These are phyloP conservation scores for Cytospora leucostoma DNA, from an alignment of 2,329 filamentous ascomycete genomes.

Conservation along the genomic window DNA sequence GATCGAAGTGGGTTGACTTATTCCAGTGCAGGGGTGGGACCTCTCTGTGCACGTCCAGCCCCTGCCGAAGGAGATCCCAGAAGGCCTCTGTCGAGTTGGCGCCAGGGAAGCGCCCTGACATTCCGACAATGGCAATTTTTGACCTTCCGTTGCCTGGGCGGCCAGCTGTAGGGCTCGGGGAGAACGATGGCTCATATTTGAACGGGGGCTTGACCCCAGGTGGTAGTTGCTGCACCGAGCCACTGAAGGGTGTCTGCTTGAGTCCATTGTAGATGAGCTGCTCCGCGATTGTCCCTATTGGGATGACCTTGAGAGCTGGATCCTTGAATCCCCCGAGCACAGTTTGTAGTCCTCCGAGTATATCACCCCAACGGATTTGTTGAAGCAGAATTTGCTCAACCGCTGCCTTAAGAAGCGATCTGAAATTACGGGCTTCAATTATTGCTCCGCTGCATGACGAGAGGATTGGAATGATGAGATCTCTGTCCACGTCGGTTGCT, in stretches of 20 bases:
- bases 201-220: slow-evolving; percentile 7
- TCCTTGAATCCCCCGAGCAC: slow-evolving; percentile 32
- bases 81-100: slow-evolving; percentile 69
- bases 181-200: slow-evolving; percentile 7
- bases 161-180: slow-evolving; percentile 2
- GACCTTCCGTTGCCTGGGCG: slow-evolving; percentile 39
- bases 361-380: slow-evolving; percentile 36
- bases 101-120: slow-evolving; percentile 71
- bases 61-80: slow-evolving; percentile 74
- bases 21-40: slow-evolving; percentile 72
- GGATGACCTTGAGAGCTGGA: slow-evolving; percentile 26
- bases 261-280: slow-evolving; percentile 10
- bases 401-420: slow-evolving; percentile 30
- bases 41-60: slow-evolving; percentile 70
- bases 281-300: slow-evolving; percentile 12
- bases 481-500: slow-evolving; percentile 42
- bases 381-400: slow-evolving; percentile 42
- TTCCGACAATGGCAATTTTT: slow-evolving; percentile 83
- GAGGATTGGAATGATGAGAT: slow-evolving; percentile 46
- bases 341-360: slow-evolving; percentile 27
- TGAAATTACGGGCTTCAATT: slow-evolving; percentile 35
- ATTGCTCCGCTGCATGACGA: slow-evolving; percentile 41
- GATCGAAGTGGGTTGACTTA: slow-evolving; percentile 68
- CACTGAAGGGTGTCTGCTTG: slow-evolving; percentile 8
- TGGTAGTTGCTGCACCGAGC: background rate